Evolutionary conservation across 2,329 filamentous ascomycete species (phyloP), one percentile per base, ranked within the genome.

Genomic region (Penicillium sumatraense): DNA sequence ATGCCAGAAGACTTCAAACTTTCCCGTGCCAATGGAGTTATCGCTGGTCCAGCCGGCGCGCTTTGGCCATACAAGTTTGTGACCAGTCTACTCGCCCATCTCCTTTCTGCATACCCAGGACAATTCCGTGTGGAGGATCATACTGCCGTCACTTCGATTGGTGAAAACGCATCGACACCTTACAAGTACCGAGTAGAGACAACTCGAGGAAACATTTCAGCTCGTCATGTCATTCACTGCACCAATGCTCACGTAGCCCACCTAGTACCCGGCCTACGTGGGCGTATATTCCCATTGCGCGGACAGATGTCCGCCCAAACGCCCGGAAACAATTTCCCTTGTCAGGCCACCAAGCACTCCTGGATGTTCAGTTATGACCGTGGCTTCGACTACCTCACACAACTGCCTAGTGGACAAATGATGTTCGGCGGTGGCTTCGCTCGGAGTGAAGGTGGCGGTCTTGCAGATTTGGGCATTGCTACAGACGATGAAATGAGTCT

Each of bases 371-470:
- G 80, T 1, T 81, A 81, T 54, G 69, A 66, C 3, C 61, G 69
- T 0, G 78, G 79, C 0, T 82, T 80, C 44, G 83, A 86, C 60
- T 83, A 85, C 58, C 70, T 82, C 9, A 82, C 80, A 0, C 81
- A 84, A 59, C 69, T 48, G 72, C 80, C 53, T 2, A 46, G 0
- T 74, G 79, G 1, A 6, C 79, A 83, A 53, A 68, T 86, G 55
- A 81, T 86, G 78, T 65, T 83, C 2, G 83, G 83, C 1, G 83
- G 84, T 0, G 84, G 81, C 0, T 79, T 83, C 51, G 71, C 74
- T 5, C 74, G 77, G 20, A 75, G 78, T 14, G 64, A 67, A 5
- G 68, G 71, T 5, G 66, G 77, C 8, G 82, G 81, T 0, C 35
- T 80, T 3, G 77, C 77, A 27, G 75, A 79, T 49, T 40, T 85